Conservation (phyloP, 2,329 filamentous ascomycete species). For the Trichophyton simii region DNA sequence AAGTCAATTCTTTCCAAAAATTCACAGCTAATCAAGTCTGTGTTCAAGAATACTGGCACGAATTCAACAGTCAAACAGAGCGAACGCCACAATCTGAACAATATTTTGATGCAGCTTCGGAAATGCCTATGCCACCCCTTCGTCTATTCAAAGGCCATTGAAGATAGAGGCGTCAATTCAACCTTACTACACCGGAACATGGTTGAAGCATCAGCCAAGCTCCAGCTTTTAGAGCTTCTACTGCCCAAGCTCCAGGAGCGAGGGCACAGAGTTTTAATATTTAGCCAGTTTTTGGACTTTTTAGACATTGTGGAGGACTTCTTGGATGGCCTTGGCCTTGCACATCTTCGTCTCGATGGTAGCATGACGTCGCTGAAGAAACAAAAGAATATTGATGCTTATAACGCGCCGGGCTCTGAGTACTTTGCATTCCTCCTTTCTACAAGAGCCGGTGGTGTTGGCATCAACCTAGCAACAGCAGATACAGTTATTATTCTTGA, state of each 20-base stretch:
- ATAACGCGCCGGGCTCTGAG: constrained; percentile 70
- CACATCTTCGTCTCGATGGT: constrained; percentile 77
- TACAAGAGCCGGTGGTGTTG: constrained; percentile 87
- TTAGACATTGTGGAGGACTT: constrained; percentile 90
- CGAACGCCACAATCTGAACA: constrained; percentile 74
- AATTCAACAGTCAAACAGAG: constrained; percentile 42
- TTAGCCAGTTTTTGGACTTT: constrained; percentile 85
- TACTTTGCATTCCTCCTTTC: constrained; percentile 88
- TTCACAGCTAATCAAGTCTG: constrained; percentile 71
- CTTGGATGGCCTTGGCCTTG: constrained; percentile 58
- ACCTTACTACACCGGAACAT: constrained; percentile 62
- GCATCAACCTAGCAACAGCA: constrained; percentile 91
- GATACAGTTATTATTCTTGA: constrained; percentile 98
- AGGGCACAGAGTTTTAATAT: constrained; percentile 84
- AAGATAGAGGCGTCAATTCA: constrained; percentile 58
- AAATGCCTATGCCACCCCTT: constrained; percentile 96
- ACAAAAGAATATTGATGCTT: constrained; percentile 86
- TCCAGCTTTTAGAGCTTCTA: constrained; percentile 71
- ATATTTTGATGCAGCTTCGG: constrained; percentile 87
- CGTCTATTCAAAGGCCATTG: constrained; percentile 79
- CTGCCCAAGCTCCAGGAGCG: constrained; percentile 73
- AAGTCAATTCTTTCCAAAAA: constrained; percentile 89
- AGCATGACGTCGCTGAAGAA: constrained; percentile 68
- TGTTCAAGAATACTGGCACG: constrained; percentile 53
- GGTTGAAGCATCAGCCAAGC: constrained; percentile 81